phyloP scores from a whole-genome alignment of 495 filamentous ascomycete species.

The Xanthoparmelia taractica region DNA sequence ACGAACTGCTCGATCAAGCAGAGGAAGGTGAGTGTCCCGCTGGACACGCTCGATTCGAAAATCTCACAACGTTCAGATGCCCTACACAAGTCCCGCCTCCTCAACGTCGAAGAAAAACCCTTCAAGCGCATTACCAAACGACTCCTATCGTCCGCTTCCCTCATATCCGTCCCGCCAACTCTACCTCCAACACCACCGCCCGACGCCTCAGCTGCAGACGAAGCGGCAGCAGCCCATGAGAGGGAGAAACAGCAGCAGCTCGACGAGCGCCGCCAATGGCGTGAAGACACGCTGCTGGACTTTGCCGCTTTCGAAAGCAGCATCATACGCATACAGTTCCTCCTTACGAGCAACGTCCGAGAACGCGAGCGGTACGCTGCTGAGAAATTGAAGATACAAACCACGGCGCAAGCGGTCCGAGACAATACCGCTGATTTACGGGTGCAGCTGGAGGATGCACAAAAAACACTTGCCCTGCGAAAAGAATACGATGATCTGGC shows the following conservation, averaged over 20 bases:
- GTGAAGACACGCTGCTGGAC: slow-evolving; percentile 79
- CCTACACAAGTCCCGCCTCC: slow-evolving; percentile 82
- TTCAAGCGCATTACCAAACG: slow-evolving; percentile 85
- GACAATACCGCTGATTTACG: slow-evolving; percentile 67
- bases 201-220: slow-evolving; percentile 47
- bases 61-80: slow-evolving; percentile 47
- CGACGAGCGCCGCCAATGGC: slow-evolving; percentile 52
- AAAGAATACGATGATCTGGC: slow-evolving; percentile 79
- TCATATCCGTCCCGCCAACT: slow-evolving; percentile 45
- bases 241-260: slow-evolving; percentile 39
- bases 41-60: neutral
- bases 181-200: slow-evolving; percentile 65
- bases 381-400: slow-evolving; percentile 68
- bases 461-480: slow-evolving; percentile 63
- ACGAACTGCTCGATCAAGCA: slow-evolving; percentile 41
- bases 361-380: slow-evolving; percentile 81
- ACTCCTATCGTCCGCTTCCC: slow-evolving; percentile 56
- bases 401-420: slow-evolving; percentile 65
- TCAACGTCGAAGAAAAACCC: slow-evolving; percentile 86
- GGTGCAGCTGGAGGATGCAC: slow-evolving; percentile 64
- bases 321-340: slow-evolving; percentile 81
- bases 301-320: slow-evolving; percentile 83
- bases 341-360: slow-evolving; percentile 69
- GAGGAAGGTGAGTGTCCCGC: slow-evolving; percentile 43
- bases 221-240: slow-evolving; percentile 33